Evolutionary conservation across 164 flowering plant species (phyloP), one percentile per base, ranked within the genome.

Genomic region (Piper longum): DNA sequence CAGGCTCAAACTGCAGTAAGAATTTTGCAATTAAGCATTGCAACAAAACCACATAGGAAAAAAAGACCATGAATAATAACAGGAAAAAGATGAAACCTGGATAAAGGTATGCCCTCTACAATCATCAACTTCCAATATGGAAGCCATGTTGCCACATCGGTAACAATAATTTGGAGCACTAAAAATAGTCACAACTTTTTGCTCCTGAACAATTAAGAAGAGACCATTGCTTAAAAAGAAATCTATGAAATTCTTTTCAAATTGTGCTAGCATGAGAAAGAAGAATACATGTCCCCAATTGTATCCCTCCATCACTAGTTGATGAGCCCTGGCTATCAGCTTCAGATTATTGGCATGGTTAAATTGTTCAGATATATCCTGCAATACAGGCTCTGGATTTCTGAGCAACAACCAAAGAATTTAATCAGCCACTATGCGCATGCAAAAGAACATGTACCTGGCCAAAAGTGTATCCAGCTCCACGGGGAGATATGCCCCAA

Each of bases 101-200:
- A 88, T 93, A 74, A 93, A 93, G 7, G 95, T 88, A 79, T 90
- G 97, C 9, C 82, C 92, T 68, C 76, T 85, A 85, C 95, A 85
- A 76, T 92, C 98, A 72, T 92, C 98, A 66, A 92, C 98, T 77
- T 92, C 98, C 62, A 92, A 71, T 18, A 92, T 92, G 60, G 97
- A 92, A 43, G 98, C 98, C 98, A 89, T 92, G 74, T 92, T 92
- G 54, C 98, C 98, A 77, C 98, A 92, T 43, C 98, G 90, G 60
- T 92, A 92, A 67, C 98, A 92, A 76, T 89, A 91, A 71, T 92
- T 89, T 16, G 98, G 98, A 19, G 98, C 98, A 76, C 97, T 93
- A 67, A 93, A 93, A 54, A 93, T 90, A 39, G 98, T 93, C 4
- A 90, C 98, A 64, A 93, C 98, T 74, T 93, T 93, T 86, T 93